phyloP scores from a whole-genome alignment of 1,284 basidiomycete genomes.

The Ustilago cynodontis region DNA sequence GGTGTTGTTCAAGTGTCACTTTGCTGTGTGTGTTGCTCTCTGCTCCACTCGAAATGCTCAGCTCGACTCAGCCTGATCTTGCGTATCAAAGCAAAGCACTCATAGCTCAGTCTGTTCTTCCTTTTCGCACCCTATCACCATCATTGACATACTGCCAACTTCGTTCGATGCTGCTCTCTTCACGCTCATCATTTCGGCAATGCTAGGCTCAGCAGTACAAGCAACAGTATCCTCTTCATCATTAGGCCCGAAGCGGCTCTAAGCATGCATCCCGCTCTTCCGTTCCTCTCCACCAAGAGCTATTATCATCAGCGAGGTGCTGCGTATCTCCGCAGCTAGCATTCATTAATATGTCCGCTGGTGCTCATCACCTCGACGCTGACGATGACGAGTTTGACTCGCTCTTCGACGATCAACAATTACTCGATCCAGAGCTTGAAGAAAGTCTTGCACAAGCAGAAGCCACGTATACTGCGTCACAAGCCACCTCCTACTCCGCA shows the following conservation, averaged over 20 bases:
- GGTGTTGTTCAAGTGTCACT: not conserved
- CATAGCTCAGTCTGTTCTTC: not conserved
- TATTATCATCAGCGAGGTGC: not conserved
- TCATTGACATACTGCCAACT: no score
- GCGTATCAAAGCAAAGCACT: not conserved
- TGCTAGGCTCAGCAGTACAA: not conserved
- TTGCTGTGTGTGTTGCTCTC: not conserved
- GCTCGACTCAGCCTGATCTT: slow-evolving; percentile 2
- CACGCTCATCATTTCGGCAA: not conserved
- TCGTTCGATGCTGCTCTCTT: not conserved
- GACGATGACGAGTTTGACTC: slow-evolving; percentile 50
- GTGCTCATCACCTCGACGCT: slow-evolving; percentile 6
- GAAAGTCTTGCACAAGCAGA: slow-evolving; percentile 49
- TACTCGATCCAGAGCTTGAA: slow-evolving; percentile 47
- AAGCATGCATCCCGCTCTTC: not conserved
- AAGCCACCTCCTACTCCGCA: slow-evolving; percentile 9
- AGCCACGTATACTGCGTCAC: slow-evolving; percentile 44
- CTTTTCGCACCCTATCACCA: not conserved
- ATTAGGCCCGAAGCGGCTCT: not conserved
- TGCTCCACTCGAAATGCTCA: slow-evolving; percentile 1
- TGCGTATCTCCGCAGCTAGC: no score
- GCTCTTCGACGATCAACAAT: slow-evolving; percentile 37
- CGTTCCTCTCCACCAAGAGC: not conserved
- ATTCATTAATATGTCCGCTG: slow-evolving; percentile 8
- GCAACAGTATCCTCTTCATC: no score